These are phyloP conservation scores for Stagonosporopsis chrysanthemi DNA, from an alignment of 2,329 filamentous ascomycete species.

Conservation along the genomic window DNA sequence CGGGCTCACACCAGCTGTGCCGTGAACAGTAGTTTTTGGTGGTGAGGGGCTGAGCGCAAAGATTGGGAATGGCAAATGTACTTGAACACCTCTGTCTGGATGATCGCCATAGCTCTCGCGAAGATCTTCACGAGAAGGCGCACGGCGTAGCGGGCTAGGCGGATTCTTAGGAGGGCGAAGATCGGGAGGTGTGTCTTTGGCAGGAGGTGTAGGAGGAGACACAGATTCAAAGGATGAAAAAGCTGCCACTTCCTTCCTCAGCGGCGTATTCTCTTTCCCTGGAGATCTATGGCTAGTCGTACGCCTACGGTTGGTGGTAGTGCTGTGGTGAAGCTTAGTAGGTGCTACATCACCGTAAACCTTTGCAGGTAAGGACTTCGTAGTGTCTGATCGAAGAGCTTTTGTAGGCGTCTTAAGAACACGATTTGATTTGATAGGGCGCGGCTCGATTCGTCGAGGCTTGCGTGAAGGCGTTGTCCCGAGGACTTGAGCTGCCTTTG, in stretches of 20 bases:
- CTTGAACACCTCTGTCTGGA: conserved; percentile 12
- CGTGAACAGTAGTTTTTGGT: conserved; percentile 19
- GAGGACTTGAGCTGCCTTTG: conserved; percentile 46
- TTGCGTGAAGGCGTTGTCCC: conserved; percentile 35
- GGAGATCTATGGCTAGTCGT: conserved; percentile 18
- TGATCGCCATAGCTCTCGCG: conserved; percentile 24
- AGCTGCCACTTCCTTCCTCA: conserved; percentile 6
- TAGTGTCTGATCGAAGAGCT: conserved; percentile 33
- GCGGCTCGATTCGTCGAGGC: conserved; percentile 20
- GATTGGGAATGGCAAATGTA: conserved; percentile 25
- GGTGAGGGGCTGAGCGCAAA: conserved; percentile 26
- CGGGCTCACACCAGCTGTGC: conserved; percentile 28
- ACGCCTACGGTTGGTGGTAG: conserved; percentile 3
- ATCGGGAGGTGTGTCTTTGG: conserved; percentile 54
- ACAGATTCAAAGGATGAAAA: conserved; percentile 21
- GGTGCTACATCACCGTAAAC: conserved; percentile 20
- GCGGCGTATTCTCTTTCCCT: conserved; percentile 15
- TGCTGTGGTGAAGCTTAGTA: conserved; percentile 3
- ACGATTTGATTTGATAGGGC: conserved; percentile 26
- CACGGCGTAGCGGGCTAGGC: conserved; percentile 30
- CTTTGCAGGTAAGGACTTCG: conserved; percentile 36
- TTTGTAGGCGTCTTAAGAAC: conserved; percentile 23
- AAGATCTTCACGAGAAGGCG: conserved; percentile 22
- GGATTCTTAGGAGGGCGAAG: conserved; percentile 11
- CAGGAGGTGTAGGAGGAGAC: conserved; percentile 52